phyloP scores from a whole-genome alignment of 164 flowering plant species.

The Warburgia ugandensis region DNA sequence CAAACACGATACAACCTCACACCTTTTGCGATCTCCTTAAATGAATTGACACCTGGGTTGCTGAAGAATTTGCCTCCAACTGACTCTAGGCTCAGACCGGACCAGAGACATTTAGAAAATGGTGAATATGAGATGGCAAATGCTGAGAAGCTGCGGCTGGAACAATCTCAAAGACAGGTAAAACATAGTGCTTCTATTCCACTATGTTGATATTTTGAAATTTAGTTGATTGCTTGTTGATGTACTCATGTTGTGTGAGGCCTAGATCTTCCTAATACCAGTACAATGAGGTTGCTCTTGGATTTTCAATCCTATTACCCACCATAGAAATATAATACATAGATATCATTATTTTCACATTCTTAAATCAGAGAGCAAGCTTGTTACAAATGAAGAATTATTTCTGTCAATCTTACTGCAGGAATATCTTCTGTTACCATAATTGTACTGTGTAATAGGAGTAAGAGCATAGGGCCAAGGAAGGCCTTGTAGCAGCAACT shows the following conservation, averaged over 20 bases:
- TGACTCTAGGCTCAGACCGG: slow-evolving; percentile 95
- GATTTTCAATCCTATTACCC: no score
- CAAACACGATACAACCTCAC: slow-evolving; percentile 93
- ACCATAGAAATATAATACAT: no score
- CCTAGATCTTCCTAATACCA: no score
- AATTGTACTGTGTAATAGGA: no score
- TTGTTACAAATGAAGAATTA: no score
- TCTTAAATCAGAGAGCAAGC: no score
- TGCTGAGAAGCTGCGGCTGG: slow-evolving; percentile 89
- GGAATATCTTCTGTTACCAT: no score
- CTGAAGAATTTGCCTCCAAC: slow-evolving; percentile 79
- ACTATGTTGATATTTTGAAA: neutral
- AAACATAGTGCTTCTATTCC: neutral
- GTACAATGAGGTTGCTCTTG: no score
- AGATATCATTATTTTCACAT: no score
- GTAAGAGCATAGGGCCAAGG: no score
- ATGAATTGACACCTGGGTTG: slow-evolving; percentile 80
- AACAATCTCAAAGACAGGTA: slow-evolving; percentile 93
- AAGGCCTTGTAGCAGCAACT: no score
- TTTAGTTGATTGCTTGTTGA: neutral
- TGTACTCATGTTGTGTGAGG: neutral
- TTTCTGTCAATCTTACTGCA: no score
- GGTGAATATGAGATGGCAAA: slow-evolving; percentile 96
- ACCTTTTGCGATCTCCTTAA: slow-evolving; percentile 89
- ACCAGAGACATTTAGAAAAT: slow-evolving; percentile 85